Evolutionary conservation across 805 yeast genomes (phyloP), one percentile per base, ranked within the genome.

Genomic region (Nakazawaea holstii): DNA sequence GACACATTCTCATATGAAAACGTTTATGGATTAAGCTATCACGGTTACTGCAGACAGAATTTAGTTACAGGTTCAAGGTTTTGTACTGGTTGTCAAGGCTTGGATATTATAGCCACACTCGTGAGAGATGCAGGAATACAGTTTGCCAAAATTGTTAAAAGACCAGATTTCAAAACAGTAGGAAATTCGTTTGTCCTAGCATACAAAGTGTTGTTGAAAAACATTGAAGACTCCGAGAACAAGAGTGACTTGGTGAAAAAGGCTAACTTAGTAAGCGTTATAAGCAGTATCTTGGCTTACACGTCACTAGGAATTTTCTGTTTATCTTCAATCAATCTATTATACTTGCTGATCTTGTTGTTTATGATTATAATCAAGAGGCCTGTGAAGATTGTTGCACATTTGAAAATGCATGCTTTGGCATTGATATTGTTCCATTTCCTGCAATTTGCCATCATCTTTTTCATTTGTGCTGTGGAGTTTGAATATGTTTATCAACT

Each of bases 41-140:
- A 68, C 41, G 80, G 82, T 1, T 79, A 70, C 59, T 76, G 83
- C 56, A 70, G 77, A 29, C 45, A 57, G 4, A 68, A 67, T 32
- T 49, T 40, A 49, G 50, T 13, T 49, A 56, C 13, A 48, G 52
- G 40, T 20, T 41, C 29, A 39, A 54, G 43, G 41, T 58, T 51
- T 54, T 69, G 80, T 52, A 57, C 65, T 52, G 56, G 54, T 8
- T 66, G 70, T 43, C 57, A 61, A 43, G 81, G 80, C 1, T 57
- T 76, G 47, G 82, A 79, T 55, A 53, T 77, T 13, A 59, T 74
- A 8, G 64, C 76, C 7, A 72, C 73, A 11, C 59, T 77, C 13
- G 65, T 77, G 9, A 65, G 72, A 48, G 84, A 79, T 58, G 67
- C 80, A 10, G 80, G 79, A 4, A 62, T 61, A 2, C 79, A 73